Evolutionary conservation across 2,329 filamentous ascomycete species (phyloP).

Genomic region (Nigrospora sphaerica): DNA sequence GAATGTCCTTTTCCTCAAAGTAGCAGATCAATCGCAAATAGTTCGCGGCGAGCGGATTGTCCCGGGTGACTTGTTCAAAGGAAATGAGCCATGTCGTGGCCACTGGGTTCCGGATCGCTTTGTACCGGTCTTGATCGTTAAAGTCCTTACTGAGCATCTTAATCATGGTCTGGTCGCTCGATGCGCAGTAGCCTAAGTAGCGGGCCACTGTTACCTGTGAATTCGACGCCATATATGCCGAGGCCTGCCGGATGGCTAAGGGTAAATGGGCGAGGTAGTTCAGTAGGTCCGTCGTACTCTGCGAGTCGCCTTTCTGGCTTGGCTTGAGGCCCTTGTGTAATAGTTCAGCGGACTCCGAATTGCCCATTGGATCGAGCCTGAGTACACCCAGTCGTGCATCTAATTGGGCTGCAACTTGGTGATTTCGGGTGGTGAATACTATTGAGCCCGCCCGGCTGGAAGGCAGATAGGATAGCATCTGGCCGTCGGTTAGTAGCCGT

Average conservation of each 20-base stretch:
- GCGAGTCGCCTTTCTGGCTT: not conserved
- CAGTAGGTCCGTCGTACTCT: too few relatives aligned
- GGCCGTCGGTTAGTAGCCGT: too few relatives aligned
- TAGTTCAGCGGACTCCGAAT: not conserved
- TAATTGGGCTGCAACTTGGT: not conserved
- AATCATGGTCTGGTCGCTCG: not conserved
- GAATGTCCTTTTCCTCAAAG: not conserved
- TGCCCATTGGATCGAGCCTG: not conserved
- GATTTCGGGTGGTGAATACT: not conserved
- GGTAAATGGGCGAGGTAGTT: not conserved
- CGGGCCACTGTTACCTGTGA: too few relatives aligned
- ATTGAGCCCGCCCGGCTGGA: too few relatives aligned
- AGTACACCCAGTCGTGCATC: not conserved
- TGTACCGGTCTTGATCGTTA: not conserved
- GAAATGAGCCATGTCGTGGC: too few relatives aligned
- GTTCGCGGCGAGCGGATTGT: too few relatives aligned
- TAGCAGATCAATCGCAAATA: too few relatives aligned
- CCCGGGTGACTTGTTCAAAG: too few relatives aligned
- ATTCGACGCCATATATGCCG: too few relatives aligned
- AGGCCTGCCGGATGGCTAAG: not conserved
- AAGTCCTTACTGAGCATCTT: not conserved
- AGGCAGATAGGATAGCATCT: too few relatives aligned
- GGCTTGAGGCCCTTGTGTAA: not conserved
- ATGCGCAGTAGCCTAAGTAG: too few relatives aligned
- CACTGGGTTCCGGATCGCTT: too few relatives aligned